Evolutionary conservation across 352 stramenopile species (phyloP).

Genomic region (Aphanomyces euteiches): DNA sequence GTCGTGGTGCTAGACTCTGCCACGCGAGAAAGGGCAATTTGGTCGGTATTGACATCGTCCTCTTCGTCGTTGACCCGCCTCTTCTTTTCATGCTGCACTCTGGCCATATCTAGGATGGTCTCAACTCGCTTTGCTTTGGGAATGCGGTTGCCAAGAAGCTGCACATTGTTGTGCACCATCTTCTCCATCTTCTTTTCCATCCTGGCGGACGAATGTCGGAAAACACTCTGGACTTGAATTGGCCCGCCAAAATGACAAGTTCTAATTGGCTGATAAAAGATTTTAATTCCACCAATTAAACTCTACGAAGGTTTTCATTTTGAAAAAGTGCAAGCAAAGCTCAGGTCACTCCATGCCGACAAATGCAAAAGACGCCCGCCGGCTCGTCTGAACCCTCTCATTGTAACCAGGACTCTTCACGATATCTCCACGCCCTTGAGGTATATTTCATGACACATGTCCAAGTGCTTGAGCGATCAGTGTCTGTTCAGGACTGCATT

Average conservation of each 20-base stretch:
- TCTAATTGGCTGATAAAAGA: background rate
- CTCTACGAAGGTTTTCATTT: background rate
- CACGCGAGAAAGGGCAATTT: background rate
- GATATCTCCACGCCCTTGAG: too few relatives aligned
- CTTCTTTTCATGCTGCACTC: constrained; percentile 29
- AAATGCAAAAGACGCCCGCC: too few relatives aligned
- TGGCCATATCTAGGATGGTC: constrained; percentile 30
- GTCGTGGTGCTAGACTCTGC: too few relatives aligned
- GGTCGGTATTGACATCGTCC: background rate
- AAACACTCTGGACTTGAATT: constrained; percentile 4
- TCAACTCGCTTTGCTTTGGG: constrained; percentile 24
- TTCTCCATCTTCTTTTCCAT: constrained; percentile 32
- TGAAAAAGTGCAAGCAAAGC: background rate
- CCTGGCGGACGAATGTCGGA: background rate
- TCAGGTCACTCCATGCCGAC: background rate
- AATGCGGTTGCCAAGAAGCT: constrained; percentile 26
- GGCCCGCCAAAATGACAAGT: constrained; percentile 1
- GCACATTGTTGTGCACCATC: constrained; percentile 30
- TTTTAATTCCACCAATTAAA: constrained; percentile 2
- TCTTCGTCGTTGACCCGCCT: background rate
- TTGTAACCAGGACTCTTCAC: too few relatives aligned
- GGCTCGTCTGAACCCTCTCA: too few relatives aligned
- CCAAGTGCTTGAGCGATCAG: too few relatives aligned
- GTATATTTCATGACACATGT: too few relatives aligned
- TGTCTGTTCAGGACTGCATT: too few relatives aligned